These are phyloP conservation scores for Rhododendron williamsianum DNA, from an alignment of 148 eudicot species.

Conservation along the genomic window DNA sequence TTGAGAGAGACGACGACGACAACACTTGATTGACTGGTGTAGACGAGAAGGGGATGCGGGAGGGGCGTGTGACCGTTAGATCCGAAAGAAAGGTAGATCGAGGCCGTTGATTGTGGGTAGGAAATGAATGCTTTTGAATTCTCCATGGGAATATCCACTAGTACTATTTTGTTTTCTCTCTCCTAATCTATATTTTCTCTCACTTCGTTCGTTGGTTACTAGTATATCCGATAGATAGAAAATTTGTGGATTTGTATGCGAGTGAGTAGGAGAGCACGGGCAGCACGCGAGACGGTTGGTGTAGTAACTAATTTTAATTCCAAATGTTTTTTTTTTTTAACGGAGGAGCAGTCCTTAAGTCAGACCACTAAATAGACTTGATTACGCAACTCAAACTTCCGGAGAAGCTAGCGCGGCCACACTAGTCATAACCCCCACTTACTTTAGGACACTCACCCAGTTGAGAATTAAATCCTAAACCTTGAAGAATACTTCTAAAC, in stretches of 20 bases:
- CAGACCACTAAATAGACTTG: no score
- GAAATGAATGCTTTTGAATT: conserved; percentile 30
- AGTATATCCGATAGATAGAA: background rate
- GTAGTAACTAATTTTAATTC: background rate
- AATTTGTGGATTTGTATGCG: background rate
- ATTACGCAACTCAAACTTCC: no score
- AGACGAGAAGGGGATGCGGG: background rate
- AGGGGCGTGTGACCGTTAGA: conserved; percentile 19
- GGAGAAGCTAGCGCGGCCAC: no score
- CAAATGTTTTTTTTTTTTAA: no score
- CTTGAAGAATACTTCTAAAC: rapidly evolving
- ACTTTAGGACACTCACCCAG: no score
- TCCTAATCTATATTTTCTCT: background rate
- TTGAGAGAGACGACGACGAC: background rate
- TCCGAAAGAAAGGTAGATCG: conserved; percentile 12
- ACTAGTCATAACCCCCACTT: no score
- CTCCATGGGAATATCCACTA: background rate
- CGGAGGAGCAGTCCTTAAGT: no score
- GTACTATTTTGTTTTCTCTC: background rate
- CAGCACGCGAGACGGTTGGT: background rate
- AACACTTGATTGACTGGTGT: background rate
- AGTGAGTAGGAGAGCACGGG: background rate
- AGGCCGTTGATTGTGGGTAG: conserved; percentile 29
- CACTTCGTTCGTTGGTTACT: background rate
- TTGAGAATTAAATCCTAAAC: no score